Conservation (phyloP, 805 yeast genomes). For the Barnettozyma populi region DNA sequence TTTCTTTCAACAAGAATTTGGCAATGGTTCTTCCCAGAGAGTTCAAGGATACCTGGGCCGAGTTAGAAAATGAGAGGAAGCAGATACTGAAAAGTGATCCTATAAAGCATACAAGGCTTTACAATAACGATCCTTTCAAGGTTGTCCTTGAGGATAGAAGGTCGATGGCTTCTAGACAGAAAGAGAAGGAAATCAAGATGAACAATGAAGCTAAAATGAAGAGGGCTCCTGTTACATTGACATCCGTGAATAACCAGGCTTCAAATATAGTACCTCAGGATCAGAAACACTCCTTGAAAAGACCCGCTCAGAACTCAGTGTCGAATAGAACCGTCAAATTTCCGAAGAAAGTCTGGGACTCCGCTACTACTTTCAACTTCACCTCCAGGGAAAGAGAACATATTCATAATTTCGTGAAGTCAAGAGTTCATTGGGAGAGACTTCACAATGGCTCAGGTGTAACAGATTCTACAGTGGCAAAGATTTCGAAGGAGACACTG, state of each 20-base stretch:
- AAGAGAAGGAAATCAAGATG: slow-evolving; percentile 40
- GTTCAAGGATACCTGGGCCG: slow-evolving; percentile 75
- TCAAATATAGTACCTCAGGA: slow-evolving; percentile 3
- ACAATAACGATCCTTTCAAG: slow-evolving; percentile 72
- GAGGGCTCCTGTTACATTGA: slow-evolving; percentile 42
- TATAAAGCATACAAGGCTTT: slow-evolving; percentile 43
- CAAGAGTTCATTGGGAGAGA: slow-evolving; percentile 50
- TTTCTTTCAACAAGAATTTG: slow-evolving; percentile 75
- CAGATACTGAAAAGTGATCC: slow-evolving; percentile 41
- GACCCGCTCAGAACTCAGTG: slow-evolving; percentile 3
- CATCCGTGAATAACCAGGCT: slow-evolving; percentile 20
- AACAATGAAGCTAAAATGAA: slow-evolving; percentile 47
- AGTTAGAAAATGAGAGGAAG: slow-evolving; percentile 58
- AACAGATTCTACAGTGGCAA: neutral
- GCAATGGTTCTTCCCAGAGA: slow-evolving; percentile 83
- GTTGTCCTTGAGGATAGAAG: slow-evolving; percentile 56
- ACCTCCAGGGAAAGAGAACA: slow-evolving; percentile 54
- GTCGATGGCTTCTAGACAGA: slow-evolving; percentile 34
- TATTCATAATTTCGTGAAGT: slow-evolving; percentile 56
- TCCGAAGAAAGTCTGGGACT: slow-evolving; percentile 61
- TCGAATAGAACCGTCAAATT: slow-evolving; percentile 25
- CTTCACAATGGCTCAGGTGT: neutral
- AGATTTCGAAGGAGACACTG: slow-evolving; percentile 28
- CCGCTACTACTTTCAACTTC: slow-evolving; percentile 63
- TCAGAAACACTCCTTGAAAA: slow-evolving; percentile 1